Base-by-base conservation (phyloP, 805 yeast genomes). In the Saccharomycopsis vini region DNA sequence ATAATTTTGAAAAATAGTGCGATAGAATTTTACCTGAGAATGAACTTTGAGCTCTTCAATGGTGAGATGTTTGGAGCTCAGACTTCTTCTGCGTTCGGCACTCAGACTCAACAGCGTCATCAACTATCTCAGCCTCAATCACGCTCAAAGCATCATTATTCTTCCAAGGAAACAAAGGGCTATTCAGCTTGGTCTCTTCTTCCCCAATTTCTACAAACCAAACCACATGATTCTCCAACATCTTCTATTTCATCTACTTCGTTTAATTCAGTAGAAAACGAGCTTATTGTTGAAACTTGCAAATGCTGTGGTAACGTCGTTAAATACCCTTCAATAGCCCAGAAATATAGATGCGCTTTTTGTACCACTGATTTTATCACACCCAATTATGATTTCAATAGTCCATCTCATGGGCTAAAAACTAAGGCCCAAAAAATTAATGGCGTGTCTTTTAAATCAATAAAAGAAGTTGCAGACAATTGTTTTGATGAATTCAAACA, bases 261-360 rank as follows among this genome's bases (percentile, higher is more conserved):
- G 4, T 30, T 39, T 12, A 15, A 16, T 6, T 20, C 36, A 10
- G 24, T 34, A 5, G 45, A 43, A 12, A 30, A 28, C 21, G 51
- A 48, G 13, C 40, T 40, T 24, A 23, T 40, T 12, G 23, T 47
- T n/a, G 49, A 42, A 22, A 31, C 41, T 3, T 73, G 79, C 50
- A 59, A 61, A 4, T 72, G 78, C 49, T 73, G 79, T 56, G 73
- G 72, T 1, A 64, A 72, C 0, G 45, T 62, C 13, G 52, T 72
- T 24, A 66, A 62, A 41, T 60, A 67, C 39, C 72, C 72, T 0
- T 49, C 57, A 2, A 45, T 54, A 7, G 61, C 60, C 3, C 32
- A 49, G 5, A 69, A 64, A 44, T 78, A 73, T 55, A 70, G 72
- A 45, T 84, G 95, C 55, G 66, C 78, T 0, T 66, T 75, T 3